phyloP scores from a whole-genome alignment of 23 red algal species.

The Gracilaria domingensis region DNA sequence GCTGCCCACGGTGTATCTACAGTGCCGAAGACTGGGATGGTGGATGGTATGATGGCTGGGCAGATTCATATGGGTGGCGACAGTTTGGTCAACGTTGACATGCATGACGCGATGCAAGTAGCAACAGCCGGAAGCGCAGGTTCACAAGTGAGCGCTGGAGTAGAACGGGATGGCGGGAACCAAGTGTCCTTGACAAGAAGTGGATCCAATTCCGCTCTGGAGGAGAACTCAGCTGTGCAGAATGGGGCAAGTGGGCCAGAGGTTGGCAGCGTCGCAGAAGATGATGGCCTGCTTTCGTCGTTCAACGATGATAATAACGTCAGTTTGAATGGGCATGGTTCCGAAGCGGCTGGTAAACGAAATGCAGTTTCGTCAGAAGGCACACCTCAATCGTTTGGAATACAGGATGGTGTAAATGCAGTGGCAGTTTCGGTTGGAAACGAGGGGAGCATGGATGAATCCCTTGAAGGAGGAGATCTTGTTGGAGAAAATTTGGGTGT shows the following conservation, averaged over 20 bases:
- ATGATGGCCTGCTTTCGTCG: not conserved
- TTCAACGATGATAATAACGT: conserved; percentile 4
- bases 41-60: not conserved
- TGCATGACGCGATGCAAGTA: not conserved
- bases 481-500: not conserved
- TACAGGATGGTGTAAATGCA: not conserved
- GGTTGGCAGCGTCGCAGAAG: not conserved
- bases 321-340: not conserved
- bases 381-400: conserved; percentile 1
- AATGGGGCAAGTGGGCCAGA: not conserved
- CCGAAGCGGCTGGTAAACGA: not conserved
- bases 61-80: not conserved
- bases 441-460: not conserved
- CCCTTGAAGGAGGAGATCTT: not conserved
- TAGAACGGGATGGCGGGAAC: not conserved
- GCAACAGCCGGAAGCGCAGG: not conserved
- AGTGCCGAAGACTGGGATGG: not conserved
- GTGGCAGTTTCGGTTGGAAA: not conserved
- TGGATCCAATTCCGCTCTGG: not conserved
- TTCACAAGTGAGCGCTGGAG: conserved; percentile 7
- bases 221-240: conserved; percentile 1
- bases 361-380: conserved; percentile 7
- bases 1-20: not conserved
- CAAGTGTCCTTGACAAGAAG: not conserved
- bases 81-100: not conserved